phyloP scores from a whole-genome alignment of 768 basidiomycete genomes.

The Amanita inopinata region DNA sequence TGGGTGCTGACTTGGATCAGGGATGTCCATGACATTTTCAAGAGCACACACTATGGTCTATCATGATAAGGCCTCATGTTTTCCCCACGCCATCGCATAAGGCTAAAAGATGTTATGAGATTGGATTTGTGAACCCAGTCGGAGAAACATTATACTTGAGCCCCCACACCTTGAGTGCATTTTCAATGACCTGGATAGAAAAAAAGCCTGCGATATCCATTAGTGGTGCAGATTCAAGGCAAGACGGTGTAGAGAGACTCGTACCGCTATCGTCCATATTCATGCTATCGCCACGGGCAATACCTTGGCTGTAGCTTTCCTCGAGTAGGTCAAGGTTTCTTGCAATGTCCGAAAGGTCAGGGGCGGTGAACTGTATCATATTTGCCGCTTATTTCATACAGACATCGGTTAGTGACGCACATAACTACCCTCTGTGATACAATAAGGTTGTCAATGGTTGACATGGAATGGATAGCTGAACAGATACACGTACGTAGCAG shows the following conservation, averaged over 20 bases:
- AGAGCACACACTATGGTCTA: conserved; percentile 57
- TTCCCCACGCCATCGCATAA: conserved; percentile 79
- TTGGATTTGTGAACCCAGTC: conserved; percentile 6
- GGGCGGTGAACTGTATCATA: conserved; percentile 55
- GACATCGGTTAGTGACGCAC: conserved; percentile 20
- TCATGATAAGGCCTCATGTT: conserved; percentile 70
- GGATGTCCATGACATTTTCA: background rate
- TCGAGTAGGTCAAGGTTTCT: conserved; percentile 60
- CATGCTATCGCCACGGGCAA: conserved; percentile 38
- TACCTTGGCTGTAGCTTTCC: conserved; percentile 38
- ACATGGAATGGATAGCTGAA: background rate
- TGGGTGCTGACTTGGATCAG: conserved; percentile 43
- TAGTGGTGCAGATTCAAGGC: background rate
- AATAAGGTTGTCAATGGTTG: conserved; percentile 10
- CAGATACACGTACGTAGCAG: conserved; percentile 52
- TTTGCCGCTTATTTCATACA: conserved; percentile 3
- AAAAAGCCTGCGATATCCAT: conserved; percentile 60
- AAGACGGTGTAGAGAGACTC: conserved; percentile 7
- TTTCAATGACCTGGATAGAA: conserved; percentile 82
- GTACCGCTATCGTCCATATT: conserved; percentile 92
- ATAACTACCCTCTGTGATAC: conserved; percentile 32
- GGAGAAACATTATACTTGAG: conserved; percentile 41
- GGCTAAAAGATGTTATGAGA: conserved; percentile 29
- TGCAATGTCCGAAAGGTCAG: conserved; percentile 72
- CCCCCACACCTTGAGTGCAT: conserved; percentile 78